Base-by-base conservation (phyloP, 139 green algal genomes). In the Chlorella sorokiniana region DNA sequence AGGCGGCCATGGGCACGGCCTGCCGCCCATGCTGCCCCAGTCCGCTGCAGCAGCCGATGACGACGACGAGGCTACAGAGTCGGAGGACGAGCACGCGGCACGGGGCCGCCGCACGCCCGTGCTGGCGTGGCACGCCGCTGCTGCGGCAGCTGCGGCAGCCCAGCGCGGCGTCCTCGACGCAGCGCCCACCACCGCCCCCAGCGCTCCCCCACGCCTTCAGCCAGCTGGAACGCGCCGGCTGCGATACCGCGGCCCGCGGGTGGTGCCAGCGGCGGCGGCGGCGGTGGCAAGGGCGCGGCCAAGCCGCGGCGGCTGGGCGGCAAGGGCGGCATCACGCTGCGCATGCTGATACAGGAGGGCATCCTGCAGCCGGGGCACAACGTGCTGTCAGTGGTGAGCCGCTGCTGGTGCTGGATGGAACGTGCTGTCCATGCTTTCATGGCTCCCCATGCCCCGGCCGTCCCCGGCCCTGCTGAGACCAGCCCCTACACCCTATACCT, bases 301-400 rank as follows among this genome's bases (percentile, higher is more conserved):
- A 79, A 69, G 23, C 6, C 52, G 52, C 59, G 75, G 9, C 59
- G 72, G 75, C 75, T 59, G 16, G 72, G 72, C 25, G 72, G 72
- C 52, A 68, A 79, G 37, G 87, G 90, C 23, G 84, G 83, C 27
- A 90, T 96, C 35, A 93, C 81, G 1, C 51, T 97, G 52, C 86
- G 87, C 41, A 68, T 84, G 31, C 86, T 97, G 8, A 91, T 97
- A 35, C 88, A 96, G 25, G 91, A 89, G 45, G 91, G 91, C 4
- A 76, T 96, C 6, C 59, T 97, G 62, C 35, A 81, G 59, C 89
- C 94, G 11, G 94, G 91, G 5, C 67, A 89, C 38, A 83, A 91
- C 38, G 89, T 96, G 23, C 76, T 96, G 48, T 89, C 69, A 2
- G 81, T 94, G 14, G 76, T 82, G 76, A 61, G 74, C 2, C 0